A percentile compares a stretch with the other conserved stretches of the same genome.
These are phyloP conservation scores for Aspergillus wentii DNA, from an alignment of 495 filamentous ascomycete genomes.

Conservation along the genomic window DNA sequence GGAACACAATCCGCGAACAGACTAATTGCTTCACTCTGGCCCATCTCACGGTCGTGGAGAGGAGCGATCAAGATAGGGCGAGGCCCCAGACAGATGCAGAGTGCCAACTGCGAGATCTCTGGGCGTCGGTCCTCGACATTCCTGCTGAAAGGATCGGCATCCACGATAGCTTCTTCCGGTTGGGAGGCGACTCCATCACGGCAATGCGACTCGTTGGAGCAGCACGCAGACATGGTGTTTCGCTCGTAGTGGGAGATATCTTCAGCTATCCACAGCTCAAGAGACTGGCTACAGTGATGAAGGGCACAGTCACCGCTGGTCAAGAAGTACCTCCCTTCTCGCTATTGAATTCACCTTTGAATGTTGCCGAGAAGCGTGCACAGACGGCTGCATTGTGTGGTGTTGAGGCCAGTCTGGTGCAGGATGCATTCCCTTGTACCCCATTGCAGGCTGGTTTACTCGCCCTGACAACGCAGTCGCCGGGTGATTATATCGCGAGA, in stretches of 20 bases:
- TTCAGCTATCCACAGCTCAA: constrained; percentile 29
- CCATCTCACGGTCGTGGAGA: too few species aligned
- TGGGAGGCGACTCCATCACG: constrained; percentile 50
- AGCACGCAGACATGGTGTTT: constrained; percentile 12
- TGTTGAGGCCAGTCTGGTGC: constrained; percentile 2
- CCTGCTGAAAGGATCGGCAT: constrained; percentile 20
- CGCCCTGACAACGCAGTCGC: constrained; percentile 32
- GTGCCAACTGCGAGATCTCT: too few species aligned
- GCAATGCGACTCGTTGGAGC: constrained; percentile 35
- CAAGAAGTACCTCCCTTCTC: too few species aligned
- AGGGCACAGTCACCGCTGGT: too few species aligned
- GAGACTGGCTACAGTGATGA: constrained; percentile 35
- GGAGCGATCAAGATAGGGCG: too few species aligned
- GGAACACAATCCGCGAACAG: too few species aligned
- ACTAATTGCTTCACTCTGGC: too few species aligned
- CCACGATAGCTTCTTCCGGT: constrained; percentile 48
- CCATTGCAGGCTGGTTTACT: constrained; percentile 57
- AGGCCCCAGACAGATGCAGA: too few species aligned
- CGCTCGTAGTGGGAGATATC: constrained; percentile 29
- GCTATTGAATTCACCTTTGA: too few species aligned
- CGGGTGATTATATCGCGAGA: constrained; percentile 28
- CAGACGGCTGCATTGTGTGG: constrained; percentile 6
- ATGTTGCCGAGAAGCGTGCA: too few species aligned
- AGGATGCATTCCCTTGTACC: constrained; percentile 40
- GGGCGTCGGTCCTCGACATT: constrained; percentile 30